These are phyloP conservation scores for Auricularia sp. DNA, from an alignment of 768 basidiomycete species.

Conservation along the genomic window DNA sequence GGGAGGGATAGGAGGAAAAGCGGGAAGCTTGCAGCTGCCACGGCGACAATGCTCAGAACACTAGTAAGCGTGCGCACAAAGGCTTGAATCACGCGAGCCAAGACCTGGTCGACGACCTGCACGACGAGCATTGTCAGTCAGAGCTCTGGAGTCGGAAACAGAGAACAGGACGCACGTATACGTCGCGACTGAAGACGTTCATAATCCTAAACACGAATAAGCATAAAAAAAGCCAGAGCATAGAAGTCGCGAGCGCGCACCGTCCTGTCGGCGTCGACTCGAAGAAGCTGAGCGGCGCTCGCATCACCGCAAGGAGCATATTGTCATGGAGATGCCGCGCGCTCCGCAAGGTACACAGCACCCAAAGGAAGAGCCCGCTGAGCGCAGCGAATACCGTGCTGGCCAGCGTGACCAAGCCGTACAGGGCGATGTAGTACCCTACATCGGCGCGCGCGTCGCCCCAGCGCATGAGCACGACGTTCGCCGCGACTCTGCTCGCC, in stretches of 20 bases:
- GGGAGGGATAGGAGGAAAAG: conserved; percentile 68
- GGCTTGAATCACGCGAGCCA: conserved; percentile 68
- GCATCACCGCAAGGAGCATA: conserved; percentile 76
- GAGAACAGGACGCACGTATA: conserved; percentile 40
- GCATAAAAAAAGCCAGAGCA: background rate
- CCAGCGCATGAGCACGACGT: conserved; percentile 68
- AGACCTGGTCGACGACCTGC: conserved; percentile 59
- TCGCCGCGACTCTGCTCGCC: conserved; percentile 46
- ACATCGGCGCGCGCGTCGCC: conserved; percentile 58
- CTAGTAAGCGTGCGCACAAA: conserved; percentile 52
- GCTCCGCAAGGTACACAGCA: conserved; percentile 65
- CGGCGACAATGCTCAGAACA: conserved; percentile 31
- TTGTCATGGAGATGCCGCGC: conserved; percentile 67
- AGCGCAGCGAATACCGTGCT: conserved; percentile 43
- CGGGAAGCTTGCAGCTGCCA: conserved; percentile 77
- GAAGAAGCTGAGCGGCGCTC: conserved; percentile 79
- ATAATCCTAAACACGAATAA: conserved; percentile 45
- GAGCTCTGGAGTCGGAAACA: background rate
- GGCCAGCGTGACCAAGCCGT: conserved; percentile 57
- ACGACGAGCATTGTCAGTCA: conserved; percentile 4
- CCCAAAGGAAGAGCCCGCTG: conserved; percentile 59
- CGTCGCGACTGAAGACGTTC: conserved; percentile 86
- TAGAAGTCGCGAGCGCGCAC: conserved; percentile 25
- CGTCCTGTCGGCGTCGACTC: conserved; percentile 80
- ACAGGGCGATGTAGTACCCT: conserved; percentile 45